Conservation (phyloP, 495 filamentous ascomycete species). For the Peziza echinospora region DNA sequence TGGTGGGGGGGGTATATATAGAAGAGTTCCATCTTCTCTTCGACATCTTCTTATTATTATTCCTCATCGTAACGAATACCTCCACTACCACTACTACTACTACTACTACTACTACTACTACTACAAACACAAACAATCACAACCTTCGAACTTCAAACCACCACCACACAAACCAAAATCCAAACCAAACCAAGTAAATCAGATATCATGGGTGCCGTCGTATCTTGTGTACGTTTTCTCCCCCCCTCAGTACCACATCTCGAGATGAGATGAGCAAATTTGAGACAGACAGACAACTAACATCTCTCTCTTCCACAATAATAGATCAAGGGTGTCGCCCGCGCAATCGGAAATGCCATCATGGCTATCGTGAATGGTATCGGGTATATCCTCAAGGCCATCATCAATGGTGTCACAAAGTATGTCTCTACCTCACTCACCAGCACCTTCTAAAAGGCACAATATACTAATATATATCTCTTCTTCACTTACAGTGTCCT, state of each 20-base stretch:
- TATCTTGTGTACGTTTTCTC: constrained; percentile 64
- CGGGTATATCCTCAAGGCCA: constrained; percentile 47
- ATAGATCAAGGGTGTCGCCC: constrained; percentile 60
- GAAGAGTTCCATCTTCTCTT: no score
- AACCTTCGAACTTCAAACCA: no score
- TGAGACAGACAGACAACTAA: no score
- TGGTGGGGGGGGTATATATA: no score
- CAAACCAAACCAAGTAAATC: constrained; percentile 9
- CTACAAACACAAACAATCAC: no score
- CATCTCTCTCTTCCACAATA: neutral
- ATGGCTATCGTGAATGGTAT: constrained; percentile 72
- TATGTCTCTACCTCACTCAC: neutral
- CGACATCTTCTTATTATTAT: no score
- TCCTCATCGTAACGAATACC: no score
- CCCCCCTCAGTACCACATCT: neutral
- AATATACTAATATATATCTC: neutral
- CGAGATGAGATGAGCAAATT: no score
- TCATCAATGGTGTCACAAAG: constrained; percentile 40
- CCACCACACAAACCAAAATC: constrained; percentile 6
- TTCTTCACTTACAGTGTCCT: constrained; percentile 34
- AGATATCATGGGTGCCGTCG: constrained; percentile 75
- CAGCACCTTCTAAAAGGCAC: no score
- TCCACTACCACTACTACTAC: no score
- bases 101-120: no score
- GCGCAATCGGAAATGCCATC: constrained; percentile 59